phyloP scores from a whole-genome alignment of 2,329 filamentous ascomycete species.

The Fusarium sp. region DNA sequence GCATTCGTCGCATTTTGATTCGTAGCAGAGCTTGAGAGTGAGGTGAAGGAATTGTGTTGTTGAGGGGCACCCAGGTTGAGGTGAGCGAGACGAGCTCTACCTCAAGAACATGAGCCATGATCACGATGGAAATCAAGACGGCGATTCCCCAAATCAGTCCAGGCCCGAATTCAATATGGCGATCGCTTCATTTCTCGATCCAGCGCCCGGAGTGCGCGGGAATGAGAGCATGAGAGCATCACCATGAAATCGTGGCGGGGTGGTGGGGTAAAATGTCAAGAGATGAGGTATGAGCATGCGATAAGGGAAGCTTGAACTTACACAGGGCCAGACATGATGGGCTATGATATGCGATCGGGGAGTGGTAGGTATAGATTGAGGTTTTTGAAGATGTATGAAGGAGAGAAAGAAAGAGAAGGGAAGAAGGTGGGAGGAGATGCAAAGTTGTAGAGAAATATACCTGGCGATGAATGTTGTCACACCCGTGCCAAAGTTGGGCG shows the following conservation, averaged over 20 bases:
- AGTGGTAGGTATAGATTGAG: slow-evolving; percentile 23
- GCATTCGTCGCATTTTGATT: slow-evolving; percentile 58
- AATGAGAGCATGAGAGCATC: slow-evolving; percentile 50
- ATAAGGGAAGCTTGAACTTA: slow-evolving; percentile 62
- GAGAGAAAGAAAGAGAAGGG: slow-evolving; percentile 33
- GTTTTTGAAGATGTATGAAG: slow-evolving; percentile 33
- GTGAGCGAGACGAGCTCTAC: slow-evolving; percentile 79
- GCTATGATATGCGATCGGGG: slow-evolving; percentile 33
- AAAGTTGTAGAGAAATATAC: slow-evolving; percentile 45
- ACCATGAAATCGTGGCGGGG: slow-evolving; percentile 49
- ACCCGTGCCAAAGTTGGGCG: slow-evolving; percentile 39
- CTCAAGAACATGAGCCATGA: slow-evolving; percentile 53
- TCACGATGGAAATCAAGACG: slow-evolving; percentile 35
- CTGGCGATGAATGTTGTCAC: slow-evolving; percentile 36
- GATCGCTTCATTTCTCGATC: slow-evolving; percentile 29
- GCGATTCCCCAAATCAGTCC: neutral
- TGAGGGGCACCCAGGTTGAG: slow-evolving; percentile 76
- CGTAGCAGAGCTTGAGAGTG: slow-evolving; percentile 44
- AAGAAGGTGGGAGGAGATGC: slow-evolving; percentile 31
- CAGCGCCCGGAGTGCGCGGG: slow-evolving; percentile 48
- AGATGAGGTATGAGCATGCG: slow-evolving; percentile 37
- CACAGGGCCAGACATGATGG: slow-evolving; percentile 75
- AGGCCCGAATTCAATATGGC: slow-evolving; percentile 28
- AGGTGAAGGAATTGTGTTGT: slow-evolving; percentile 52
- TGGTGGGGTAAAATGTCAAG: slow-evolving; percentile 53